A percentile compares a stretch with the other conserved stretches of the same genome.
These are phyloP conservation scores for Aphanomyces astaci DNA, from an alignment of 352 stramenopile genomes.

Conservation along the genomic window DNA sequence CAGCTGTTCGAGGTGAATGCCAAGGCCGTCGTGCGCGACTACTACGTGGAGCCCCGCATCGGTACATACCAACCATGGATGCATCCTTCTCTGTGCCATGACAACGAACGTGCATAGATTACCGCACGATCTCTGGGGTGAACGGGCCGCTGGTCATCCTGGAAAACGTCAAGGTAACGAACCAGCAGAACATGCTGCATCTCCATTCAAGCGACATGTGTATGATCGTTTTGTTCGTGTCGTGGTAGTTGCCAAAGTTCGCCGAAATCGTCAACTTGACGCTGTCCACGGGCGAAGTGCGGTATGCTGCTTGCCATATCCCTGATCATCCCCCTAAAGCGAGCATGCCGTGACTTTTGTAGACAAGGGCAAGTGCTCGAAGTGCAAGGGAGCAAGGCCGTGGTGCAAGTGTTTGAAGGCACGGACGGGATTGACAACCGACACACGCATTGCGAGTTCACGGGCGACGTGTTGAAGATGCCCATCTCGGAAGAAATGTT, in stretches of 20 bases:
- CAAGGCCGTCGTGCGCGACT: constrained; percentile 75
- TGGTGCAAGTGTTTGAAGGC: constrained; percentile 97
- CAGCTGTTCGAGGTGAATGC: constrained; percentile 67
- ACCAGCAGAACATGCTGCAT: neutral
- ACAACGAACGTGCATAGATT: constrained; percentile 52
- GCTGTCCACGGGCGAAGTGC: constrained; percentile 93
- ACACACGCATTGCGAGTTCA: constrained; percentile 98
- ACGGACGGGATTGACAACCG: constrained; percentile 98
- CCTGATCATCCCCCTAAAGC: constrained; percentile 39
- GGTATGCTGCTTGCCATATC: constrained; percentile 35
- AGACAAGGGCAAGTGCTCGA: constrained; percentile 90
- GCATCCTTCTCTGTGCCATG: neutral
- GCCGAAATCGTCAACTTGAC: constrained; percentile 99
- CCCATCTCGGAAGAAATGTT: constrained; percentile 99
- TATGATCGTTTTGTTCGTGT: neutral
- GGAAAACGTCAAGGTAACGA: constrained; percentile 96
- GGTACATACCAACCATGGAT: constrained; percentile 32
- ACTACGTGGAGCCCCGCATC: constrained; percentile 78
- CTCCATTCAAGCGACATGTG: no score
- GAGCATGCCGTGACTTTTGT: neutral
- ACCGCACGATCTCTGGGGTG: constrained; percentile 97
- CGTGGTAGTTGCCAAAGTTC: constrained; percentile 89
- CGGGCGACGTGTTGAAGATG: constrained; percentile 98
- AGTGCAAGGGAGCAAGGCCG: constrained; percentile 94
- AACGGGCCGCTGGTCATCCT: constrained; percentile 98